Percentiles rank a stretch among this genome's conserved stretches.
Evolutionary conservation across 1,284 basidiomycete species (phyloP).

Genomic region (Cystodermella granulosa): DNA sequence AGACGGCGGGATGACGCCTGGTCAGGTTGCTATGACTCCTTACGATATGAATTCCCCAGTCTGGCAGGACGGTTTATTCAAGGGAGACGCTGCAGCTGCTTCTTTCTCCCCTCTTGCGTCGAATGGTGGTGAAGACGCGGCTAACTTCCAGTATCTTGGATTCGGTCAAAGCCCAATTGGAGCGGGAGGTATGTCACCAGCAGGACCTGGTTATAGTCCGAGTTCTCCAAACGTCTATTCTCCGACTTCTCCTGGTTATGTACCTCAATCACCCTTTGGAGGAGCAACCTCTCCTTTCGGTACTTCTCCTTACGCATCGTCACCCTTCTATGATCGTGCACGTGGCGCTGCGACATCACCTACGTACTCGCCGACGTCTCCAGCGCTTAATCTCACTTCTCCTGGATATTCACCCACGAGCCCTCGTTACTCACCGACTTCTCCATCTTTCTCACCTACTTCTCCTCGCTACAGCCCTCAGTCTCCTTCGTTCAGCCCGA

Average conservation of each 20-base stretch:
- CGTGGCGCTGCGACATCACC: constrained; percentile 65
- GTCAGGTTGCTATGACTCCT: constrained; percentile 87
- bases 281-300: constrained; percentile 79
- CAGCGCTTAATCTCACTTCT: constrained; percentile 72
- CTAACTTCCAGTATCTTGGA: constrained; percentile 66
- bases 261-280: constrained; percentile 78
- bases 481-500: constrained; percentile 81
- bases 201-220: constrained; percentile 72
- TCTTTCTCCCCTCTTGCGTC: constrained; percentile 93
- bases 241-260: constrained; percentile 78
- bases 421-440: constrained; percentile 80
- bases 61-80: constrained; percentile 68
- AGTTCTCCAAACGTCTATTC: constrained; percentile 81
- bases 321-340: constrained; percentile 71
- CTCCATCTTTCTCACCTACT: constrained; percentile 82
- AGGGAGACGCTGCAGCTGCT: constrained; percentile 79
- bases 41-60: constrained; percentile 88
- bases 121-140: constrained; percentile 77
- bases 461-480: constrained; percentile 77
- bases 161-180: constrained; percentile 81
- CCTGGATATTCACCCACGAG: constrained; percentile 86
- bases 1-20: constrained; percentile 88
- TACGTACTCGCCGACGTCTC: constrained; percentile 82
- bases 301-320: constrained; percentile 73
- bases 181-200: constrained; percentile 76